phyloP scores from a whole-genome alignment of 768 basidiomycete species.

The Tulasnella sp. region DNA sequence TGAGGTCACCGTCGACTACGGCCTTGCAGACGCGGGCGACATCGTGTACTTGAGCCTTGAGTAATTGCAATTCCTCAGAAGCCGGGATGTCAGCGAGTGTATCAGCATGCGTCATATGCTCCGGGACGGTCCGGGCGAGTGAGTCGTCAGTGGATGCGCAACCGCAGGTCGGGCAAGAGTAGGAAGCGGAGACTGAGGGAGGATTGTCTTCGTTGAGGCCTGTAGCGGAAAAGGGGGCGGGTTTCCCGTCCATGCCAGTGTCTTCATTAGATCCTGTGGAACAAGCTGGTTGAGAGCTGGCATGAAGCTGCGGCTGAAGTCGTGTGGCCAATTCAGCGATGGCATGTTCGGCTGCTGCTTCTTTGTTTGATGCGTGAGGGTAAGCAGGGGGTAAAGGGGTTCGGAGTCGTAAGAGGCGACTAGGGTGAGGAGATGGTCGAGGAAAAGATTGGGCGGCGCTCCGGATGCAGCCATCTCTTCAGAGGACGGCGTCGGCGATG shows the following conservation, averaged over 20 bases:
- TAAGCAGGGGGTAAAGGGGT: conserved; percentile 10
- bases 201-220: conserved; percentile 44
- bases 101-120: conserved; percentile 33
- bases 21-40: conserved; percentile 68
- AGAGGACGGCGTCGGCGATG: background rate
- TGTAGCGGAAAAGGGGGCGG: conserved; percentile 20
- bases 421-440: conserved; percentile 44
- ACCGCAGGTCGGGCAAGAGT: conserved; percentile 40
- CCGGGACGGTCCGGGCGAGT: background rate
- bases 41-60: conserved; percentile 77
- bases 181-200: conserved; percentile 14
- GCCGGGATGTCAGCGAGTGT: conserved; percentile 48
- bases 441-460: conserved; percentile 24
- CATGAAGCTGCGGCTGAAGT: conserved; percentile 41
- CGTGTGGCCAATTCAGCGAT: conserved; percentile 40
- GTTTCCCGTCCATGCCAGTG: background rate
- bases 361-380: conserved; percentile 41
- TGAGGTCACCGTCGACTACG: too few species aligned
- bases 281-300: background rate
- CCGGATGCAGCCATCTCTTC: background rate
- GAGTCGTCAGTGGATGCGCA: conserved; percentile 5
- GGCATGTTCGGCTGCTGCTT: conserved; percentile 43
- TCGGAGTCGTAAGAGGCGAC: conserved; percentile 47
- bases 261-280: background rate
- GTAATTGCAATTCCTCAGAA: conserved; percentile 63